Percentiles rank a stretch among this genome's conserved stretches.
phyloP scores from a whole-genome alignment of 208 protist genomes.

The Trypanosoma boissoni region DNA sequence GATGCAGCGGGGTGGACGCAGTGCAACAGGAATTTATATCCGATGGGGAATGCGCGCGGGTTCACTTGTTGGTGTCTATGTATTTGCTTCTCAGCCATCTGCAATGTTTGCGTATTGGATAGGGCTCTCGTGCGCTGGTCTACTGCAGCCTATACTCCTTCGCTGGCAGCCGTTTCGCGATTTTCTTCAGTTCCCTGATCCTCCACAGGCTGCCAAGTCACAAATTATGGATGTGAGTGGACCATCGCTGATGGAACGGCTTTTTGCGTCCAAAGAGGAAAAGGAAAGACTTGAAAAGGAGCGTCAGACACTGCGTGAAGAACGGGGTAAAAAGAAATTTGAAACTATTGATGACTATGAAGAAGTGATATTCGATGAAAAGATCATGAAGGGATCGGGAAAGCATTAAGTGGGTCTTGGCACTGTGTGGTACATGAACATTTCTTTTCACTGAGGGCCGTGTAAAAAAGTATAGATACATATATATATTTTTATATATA shows the following conservation, averaged over 20 bases:
- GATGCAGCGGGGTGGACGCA: constrained; percentile 81
- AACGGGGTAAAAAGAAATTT: constrained; percentile 43
- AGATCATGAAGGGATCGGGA: not conserved
- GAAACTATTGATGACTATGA: constrained; percentile 70
- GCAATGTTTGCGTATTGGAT: constrained; percentile 92
- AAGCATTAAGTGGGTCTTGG: too few relatives aligned
- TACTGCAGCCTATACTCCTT: constrained; percentile 82
- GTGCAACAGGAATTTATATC: constrained; percentile 70
- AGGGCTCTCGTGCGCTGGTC: constrained; percentile 69
- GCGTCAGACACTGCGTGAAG: constrained; percentile 35
- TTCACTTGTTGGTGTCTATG: constrained; percentile 70
- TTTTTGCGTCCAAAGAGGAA: constrained; percentile 69
- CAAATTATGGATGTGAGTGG: constrained; percentile 67
- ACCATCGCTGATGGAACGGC: constrained; percentile 67
- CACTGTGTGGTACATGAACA: not conserved
- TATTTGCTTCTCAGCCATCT: constrained; percentile 72
- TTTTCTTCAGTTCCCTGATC: constrained; percentile 81
- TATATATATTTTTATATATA: not conserved
- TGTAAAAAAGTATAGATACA: not conserved
- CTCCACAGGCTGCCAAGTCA: constrained; percentile 63
- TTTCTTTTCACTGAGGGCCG: not conserved
- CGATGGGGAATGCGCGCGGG: constrained; percentile 68
- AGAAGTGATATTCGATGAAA: constrained; percentile 56
- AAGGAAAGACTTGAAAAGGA: constrained; percentile 40
- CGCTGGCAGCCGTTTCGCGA: constrained; percentile 85